A percentile compares a stretch with the other conserved stretches of the same genome.
Evolutionary conservation across 768 basidiomycete species (phyloP).

Genomic region (Hortiboletus flavorubellus): DNA sequence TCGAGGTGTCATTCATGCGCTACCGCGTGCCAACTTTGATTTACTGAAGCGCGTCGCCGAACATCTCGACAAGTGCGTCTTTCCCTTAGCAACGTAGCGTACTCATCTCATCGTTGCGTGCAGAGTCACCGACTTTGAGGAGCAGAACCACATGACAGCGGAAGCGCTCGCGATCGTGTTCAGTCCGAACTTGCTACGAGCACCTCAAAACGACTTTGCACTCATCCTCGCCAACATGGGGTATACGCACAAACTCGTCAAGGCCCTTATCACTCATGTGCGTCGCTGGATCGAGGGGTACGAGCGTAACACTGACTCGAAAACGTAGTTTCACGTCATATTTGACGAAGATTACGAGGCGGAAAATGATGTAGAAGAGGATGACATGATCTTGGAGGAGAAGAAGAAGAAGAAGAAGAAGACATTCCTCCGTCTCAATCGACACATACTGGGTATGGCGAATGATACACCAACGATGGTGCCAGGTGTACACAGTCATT

Average conservation of each 20-base stretch:
- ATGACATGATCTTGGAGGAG: conserved; percentile 68
- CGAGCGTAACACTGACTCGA: conserved; percentile 3
- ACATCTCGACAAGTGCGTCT: conserved; percentile 70
- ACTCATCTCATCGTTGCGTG: neutral
- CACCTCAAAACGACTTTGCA: conserved; percentile 74
- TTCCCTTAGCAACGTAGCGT: neutral
- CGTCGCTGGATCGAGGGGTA: conserved; percentile 26
- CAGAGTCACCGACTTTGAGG: conserved; percentile 86
- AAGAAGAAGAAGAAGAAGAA: conserved; percentile 51
- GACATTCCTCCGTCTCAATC: conserved; percentile 30
- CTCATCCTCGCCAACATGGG: conserved; percentile 81
- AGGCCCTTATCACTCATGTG: conserved; percentile 74
- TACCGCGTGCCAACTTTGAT: conserved; percentile 75
- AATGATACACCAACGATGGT: conserved; percentile 11
- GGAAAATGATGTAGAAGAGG: conserved; percentile 56
- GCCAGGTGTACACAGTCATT: conserved; percentile 6
- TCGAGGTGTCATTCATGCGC: conserved; percentile 60
- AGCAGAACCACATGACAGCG: conserved; percentile 87
- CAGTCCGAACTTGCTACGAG: conserved; percentile 74
- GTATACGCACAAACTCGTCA: conserved; percentile 69
- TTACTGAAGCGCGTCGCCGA: conserved; percentile 76
- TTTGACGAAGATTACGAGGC: conserved; percentile 68
- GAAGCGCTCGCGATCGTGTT: conserved; percentile 84
- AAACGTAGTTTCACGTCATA: conserved; percentile 55
- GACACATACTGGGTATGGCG: conserved; percentile 22